Conservation (phyloP, 352 stramenopile species). For the Globisporangium acanthophoron region DNA sequence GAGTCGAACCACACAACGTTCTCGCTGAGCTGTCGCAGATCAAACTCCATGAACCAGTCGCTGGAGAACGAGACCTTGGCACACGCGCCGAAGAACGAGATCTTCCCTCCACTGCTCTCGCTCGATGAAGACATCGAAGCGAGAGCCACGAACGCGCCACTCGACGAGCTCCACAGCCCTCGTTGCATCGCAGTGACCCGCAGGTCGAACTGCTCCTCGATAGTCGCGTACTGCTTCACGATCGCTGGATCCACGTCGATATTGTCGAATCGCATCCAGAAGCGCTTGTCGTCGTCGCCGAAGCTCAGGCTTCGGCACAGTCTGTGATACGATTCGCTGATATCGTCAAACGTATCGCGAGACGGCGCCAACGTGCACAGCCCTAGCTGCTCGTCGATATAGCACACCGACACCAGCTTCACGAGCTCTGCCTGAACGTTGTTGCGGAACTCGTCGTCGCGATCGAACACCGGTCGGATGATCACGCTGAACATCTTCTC, state of each 20-base stretch:
- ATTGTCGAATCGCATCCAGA: conserved; percentile 51
- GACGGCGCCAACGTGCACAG: conserved; percentile 37
- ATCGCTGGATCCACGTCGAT: conserved; percentile 23
- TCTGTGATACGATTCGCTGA: conserved; percentile 33
- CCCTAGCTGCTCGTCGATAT: conserved; percentile 30
- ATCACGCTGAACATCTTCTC: conserved; percentile 45
- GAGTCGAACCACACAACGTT: conserved; percentile 43
- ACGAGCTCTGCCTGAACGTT: conserved; percentile 24
- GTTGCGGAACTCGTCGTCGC: conserved; percentile 5
- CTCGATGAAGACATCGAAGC: not conserved
- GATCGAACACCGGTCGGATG: conserved; percentile 23
- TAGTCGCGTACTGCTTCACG: not conserved
- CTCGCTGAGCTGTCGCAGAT: conserved; percentile 39
- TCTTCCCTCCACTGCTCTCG: conserved; percentile 15
- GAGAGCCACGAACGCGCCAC: conserved; percentile 5
- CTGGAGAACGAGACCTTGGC: conserved; percentile 16
- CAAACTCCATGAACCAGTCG: conserved; percentile 26
- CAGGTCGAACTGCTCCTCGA: conserved; percentile 2
- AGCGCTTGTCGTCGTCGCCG: conserved; percentile 19
- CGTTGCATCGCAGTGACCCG: conserved; percentile 2
- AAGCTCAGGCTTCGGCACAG: conserved; percentile 32
- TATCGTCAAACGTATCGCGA: conserved; percentile 14
- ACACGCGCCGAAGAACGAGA: conserved; percentile 9
- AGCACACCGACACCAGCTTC: conserved; percentile 26
- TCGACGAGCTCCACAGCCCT: conserved; percentile 8